Base-by-base conservation (phyloP, 495 filamentous ascomycete genomes). In the Penicillium maclennaniae region DNA sequence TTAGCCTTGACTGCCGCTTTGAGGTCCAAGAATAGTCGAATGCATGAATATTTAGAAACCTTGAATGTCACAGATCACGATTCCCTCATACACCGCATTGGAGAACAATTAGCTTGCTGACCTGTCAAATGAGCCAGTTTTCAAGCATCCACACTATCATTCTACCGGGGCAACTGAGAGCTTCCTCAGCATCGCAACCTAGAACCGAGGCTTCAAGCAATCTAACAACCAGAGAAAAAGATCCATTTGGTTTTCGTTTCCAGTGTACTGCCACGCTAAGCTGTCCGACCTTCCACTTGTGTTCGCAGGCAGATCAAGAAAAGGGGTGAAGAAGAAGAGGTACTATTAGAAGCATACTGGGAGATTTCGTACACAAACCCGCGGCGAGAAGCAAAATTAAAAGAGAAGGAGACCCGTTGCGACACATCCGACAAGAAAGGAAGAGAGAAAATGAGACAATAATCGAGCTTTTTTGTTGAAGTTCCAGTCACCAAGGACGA, bases 401-500 rank as follows among this genome's bases (percentile, higher is more conserved):
- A 45, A 25, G 50, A 62, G 37, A 56, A 54, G 8, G 47, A 49
- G 51, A 61, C 23, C 51, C 45, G 41, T 63, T 45, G 54, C 40
- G 16, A 53, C 54, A 55, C 58, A 60, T 57, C 45, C 48, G 39
- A 34, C 49, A 51, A 17, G 12, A 46, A 40, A 52, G 14, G 42
- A 43, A 54, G 31, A 31, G 42, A 38, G 31, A 43, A 41, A 17
- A 59, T 51, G 47, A 62, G 51, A 45, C 52, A 55, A 47, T 38
- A 47, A 41, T 54, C 31, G 53, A 60, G 53, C 58, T 59, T 67
- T 64, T 67, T 58, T 59, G 57, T 16, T 41, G 54, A 58, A 47
- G 41, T 55, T 67, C 63, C 63, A 66, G 65, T 62, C 68, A 67
- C 65, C 68, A 64, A 67, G 59, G 66, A 69, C 61, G 47, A 55